These are phyloP conservation scores for Gossypium stocksii DNA, from an alignment of 345 rosid genomes.

Conservation along the genomic window DNA sequence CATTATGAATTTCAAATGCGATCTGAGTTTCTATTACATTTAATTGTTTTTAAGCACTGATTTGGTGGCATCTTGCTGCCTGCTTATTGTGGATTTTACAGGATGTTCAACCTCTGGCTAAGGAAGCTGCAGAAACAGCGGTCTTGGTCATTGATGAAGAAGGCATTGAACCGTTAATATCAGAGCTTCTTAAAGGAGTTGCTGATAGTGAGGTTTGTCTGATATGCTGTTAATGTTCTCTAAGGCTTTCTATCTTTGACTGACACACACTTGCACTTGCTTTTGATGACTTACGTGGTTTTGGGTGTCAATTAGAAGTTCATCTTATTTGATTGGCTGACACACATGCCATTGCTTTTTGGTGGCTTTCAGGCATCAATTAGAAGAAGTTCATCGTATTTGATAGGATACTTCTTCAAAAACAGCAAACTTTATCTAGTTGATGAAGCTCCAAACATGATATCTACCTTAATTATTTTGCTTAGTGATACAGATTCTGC, in stretches of 20 bases:
- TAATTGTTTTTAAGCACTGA: background rate
- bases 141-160: constrained; percentile 87
- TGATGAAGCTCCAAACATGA: constrained; percentile 95
- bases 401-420: constrained; percentile 86
- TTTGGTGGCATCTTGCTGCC: background rate
- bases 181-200: constrained; percentile 87
- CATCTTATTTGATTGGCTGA: constrained; percentile 59
- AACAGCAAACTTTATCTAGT: constrained; percentile 87
- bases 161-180: constrained; percentile 68
- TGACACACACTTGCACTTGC: constrained; percentile 10
- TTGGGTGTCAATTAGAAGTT: constrained; percentile 81
- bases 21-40: background rate
- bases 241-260: background rate
- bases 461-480: constrained; percentile 77
- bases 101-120: constrained; percentile 86
- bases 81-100: constrained; percentile 25
- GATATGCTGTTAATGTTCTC: background rate
- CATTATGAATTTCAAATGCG: background rate
- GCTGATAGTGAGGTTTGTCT: constrained; percentile 64
- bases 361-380: constrained; percentile 59
- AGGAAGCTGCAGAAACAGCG: constrained; percentile 86
- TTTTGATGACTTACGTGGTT: constrained; percentile 13
- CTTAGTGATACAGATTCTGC: constrained; percentile 84
- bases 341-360: background rate
- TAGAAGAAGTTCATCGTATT: constrained; percentile 82